Conservation (phyloP, 352 stramenopile species). For the Phytophthora idaei region DNA sequence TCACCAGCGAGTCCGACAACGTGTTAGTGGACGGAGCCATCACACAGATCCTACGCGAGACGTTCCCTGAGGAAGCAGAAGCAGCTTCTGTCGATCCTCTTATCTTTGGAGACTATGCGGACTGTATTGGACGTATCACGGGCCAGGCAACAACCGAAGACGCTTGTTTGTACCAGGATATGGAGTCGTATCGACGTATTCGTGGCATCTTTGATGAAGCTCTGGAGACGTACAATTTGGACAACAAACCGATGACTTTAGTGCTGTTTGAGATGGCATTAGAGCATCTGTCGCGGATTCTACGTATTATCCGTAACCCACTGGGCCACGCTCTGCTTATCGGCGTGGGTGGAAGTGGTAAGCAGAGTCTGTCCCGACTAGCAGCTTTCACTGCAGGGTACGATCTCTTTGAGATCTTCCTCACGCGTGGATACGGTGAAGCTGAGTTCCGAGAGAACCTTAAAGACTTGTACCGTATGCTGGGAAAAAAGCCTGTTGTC, state of each 20-base stretch:
- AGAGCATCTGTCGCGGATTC: slow-evolving; percentile 92
- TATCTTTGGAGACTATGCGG: slow-evolving; percentile 94
- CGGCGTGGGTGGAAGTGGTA: slow-evolving; percentile 93
- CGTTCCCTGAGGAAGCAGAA: slow-evolving; percentile 73
- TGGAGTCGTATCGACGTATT: slow-evolving; percentile 92
- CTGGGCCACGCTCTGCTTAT: slow-evolving; percentile 94
- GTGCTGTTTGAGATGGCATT: slow-evolving; percentile 97
- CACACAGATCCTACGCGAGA: slow-evolving; percentile 68
- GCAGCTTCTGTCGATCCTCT: slow-evolving; percentile 77
- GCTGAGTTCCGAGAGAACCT: slow-evolving; percentile 94
- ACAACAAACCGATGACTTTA: slow-evolving; percentile 95
- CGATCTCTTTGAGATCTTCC: slow-evolving; percentile 94
- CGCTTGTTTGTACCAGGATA: slow-evolving; percentile 92
- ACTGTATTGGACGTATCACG: slow-evolving; percentile 80
- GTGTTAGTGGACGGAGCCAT: slow-evolving; percentile 84
- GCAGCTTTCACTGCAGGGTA: slow-evolving; percentile 94
- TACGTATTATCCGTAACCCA: slow-evolving; percentile 93
- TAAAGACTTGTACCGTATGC: slow-evolving; percentile 92
- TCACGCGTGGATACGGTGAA: slow-evolving; percentile 94
- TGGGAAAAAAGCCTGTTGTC: slow-evolving; percentile 89
- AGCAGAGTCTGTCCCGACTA: slow-evolving; percentile 93
- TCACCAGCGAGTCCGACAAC: slow-evolving; percentile 90
- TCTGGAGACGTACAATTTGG: slow-evolving; percentile 94
- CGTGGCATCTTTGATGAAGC: slow-evolving; percentile 93
- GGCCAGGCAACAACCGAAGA: slow-evolving; percentile 71